Conservation (phyloP, 1,284 basidiomycete species). For the Retiboletus fuscus region DNA sequence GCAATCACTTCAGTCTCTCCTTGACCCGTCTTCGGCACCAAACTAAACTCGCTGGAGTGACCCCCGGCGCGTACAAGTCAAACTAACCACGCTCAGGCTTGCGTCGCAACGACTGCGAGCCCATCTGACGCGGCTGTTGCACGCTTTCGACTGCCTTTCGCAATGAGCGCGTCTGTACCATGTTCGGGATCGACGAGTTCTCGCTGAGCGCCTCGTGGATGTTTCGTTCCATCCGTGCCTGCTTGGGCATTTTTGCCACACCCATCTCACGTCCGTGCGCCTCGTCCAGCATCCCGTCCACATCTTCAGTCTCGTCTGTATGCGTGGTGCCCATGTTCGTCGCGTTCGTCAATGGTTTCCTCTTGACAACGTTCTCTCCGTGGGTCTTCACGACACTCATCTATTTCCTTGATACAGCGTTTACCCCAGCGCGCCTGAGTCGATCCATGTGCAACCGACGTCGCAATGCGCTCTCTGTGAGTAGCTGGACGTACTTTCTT, state of each 20-base stretch:
- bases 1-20: neutral
- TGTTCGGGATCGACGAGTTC: slow-evolving; percentile 38
- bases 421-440: neutral
- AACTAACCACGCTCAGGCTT: neutral
- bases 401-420: slow-evolving; percentile 4
- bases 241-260: slow-evolving; percentile 1
- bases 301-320: no score
- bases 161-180: no score
- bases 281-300: neutral
- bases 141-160: no score
- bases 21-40: slow-evolving; percentile 22
- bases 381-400: no score
- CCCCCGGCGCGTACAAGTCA: slow-evolving; percentile 33
- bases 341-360: slow-evolving; percentile 10
- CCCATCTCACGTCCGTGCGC: neutral
- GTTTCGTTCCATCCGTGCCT: no score
- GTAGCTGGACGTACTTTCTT: slow-evolving; percentile 31
- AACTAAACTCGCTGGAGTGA: slow-evolving; percentile 34
- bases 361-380: slow-evolving; percentile 24
- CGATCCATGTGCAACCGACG: slow-evolving; percentile 37
- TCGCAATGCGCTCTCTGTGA: slow-evolving; percentile 38
- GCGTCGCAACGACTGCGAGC: slow-evolving; percentile 27
- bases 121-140: slow-evolving; percentile 7
- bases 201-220: slow-evolving; percentile 29
- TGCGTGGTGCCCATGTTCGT: no score